These are phyloP conservation scores for Rubroshorea leprosula DNA, from an alignment of 345 rosid species.

Conservation along the genomic window DNA sequence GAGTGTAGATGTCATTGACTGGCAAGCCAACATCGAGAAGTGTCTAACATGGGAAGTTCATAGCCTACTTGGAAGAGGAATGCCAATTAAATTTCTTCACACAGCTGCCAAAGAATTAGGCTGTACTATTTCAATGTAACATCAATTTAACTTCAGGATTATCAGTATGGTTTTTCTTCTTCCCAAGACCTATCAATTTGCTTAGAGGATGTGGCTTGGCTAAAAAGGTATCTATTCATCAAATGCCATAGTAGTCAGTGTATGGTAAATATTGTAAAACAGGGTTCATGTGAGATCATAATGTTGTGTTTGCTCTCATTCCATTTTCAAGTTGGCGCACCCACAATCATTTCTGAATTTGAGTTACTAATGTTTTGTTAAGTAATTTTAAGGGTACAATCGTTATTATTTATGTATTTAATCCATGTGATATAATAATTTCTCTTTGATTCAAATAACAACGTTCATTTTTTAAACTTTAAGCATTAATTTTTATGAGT, in stretches of 20 bases:
- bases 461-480: too few species aligned
- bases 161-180: slow-evolving; percentile 6
- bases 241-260: neutral
- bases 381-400: too few species aligned
- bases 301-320: slow-evolving; percentile 14
- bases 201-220: neutral
- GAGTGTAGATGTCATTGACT: slow-evolving; percentile 47
- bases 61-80: slow-evolving; percentile 60
- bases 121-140: slow-evolving; percentile 49
- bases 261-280: slow-evolving; percentile 4
- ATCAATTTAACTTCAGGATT: slow-evolving; percentile 10
- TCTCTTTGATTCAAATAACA: too few species aligned
- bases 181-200: slow-evolving; percentile 3
- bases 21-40: slow-evolving; percentile 74
- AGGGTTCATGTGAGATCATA: neutral
- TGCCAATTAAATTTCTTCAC: slow-evolving; percentile 60
- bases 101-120: slow-evolving; percentile 78
- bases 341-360: too few species aligned
- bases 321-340: too few species aligned
- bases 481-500: too few species aligned
- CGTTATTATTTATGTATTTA: too few species aligned
- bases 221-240: neutral
- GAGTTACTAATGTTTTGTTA: too few species aligned
- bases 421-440: too few species aligned
- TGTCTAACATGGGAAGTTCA: slow-evolving; percentile 91